Evolutionary conservation across 305 asterid species (phyloP).

Genomic region (Salvia sclarea): DNA sequence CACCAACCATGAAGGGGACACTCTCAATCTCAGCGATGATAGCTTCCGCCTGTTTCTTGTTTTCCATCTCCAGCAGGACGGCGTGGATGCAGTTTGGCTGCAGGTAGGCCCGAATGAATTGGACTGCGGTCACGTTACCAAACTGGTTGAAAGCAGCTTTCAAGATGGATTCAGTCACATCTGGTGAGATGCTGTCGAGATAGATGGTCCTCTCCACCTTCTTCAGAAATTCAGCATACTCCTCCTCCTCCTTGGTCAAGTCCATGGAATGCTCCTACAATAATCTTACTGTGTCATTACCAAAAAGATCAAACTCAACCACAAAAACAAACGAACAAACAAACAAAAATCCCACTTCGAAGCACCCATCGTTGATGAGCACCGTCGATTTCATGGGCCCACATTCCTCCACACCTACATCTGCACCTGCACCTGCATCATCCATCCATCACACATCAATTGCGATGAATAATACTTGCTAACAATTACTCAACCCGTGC

Average conservation of each 20-base stretch:
- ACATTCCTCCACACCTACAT: constrained; percentile 47
- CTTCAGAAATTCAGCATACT: constrained; percentile 40
- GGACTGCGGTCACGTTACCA: neutral
- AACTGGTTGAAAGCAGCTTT: constrained; percentile 29
- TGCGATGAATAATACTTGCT: too few species aligned
- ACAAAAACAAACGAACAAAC: neutral
- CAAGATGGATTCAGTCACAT: neutral
- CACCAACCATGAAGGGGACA: constrained; percentile 50
- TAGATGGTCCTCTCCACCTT: constrained; percentile 48
- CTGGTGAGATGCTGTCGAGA: constrained; percentile 30
- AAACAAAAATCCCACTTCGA: constrained; percentile 72
- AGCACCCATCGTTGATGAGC: constrained; percentile 84
- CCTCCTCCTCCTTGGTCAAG: constrained; percentile 19
- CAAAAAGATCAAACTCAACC: neutral
- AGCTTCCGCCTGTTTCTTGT: constrained; percentile 33
- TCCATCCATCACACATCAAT: too few species aligned
- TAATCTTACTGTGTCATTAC: neutral
- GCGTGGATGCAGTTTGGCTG: constrained; percentile 17
- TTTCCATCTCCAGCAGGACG: constrained; percentile 35
- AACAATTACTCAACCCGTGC: too few species aligned
- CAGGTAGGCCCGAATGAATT: constrained; percentile 1
- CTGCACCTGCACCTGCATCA: too few species aligned
- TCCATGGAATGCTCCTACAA: constrained; percentile 37
- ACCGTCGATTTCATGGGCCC: constrained; percentile 63
- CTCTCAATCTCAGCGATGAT: constrained; percentile 12